A percentile compares a stretch with the other conserved stretches of the same genome.
phyloP scores from a whole-genome alignment of 192 early-diverging fungal species.

The Coemansia sp. region DNA sequence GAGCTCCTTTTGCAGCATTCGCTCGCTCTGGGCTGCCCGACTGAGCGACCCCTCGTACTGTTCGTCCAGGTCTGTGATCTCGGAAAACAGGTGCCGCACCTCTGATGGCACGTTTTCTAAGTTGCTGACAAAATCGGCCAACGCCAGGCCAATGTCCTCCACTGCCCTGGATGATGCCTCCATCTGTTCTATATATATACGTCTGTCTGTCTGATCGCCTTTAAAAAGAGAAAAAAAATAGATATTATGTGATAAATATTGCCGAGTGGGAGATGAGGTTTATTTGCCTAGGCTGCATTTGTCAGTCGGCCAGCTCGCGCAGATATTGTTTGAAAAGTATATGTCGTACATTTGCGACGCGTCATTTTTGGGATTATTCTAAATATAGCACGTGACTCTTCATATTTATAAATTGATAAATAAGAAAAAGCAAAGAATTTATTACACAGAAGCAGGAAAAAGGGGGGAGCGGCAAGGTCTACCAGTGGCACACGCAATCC shows the following conservation, averaged over 20 bases:
- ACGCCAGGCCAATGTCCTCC: constrained; percentile 52
- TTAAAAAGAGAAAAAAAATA: too few species aligned
- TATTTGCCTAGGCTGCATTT: too few species aligned
- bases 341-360: too few species aligned
- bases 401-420: background rate
- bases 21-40: constrained; percentile 26
- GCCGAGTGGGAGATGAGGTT: too few species aligned
- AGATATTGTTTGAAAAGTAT: too few species aligned
- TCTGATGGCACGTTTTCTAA: constrained; percentile 54
- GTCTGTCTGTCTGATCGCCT: too few species aligned
- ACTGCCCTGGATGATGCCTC: background rate
- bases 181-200: too few species aligned
- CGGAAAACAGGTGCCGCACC: constrained; percentile 45
- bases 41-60: constrained; percentile 41
- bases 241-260: too few species aligned
- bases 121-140: constrained; percentile 55
- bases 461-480: background rate
- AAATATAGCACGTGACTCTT: too few species aligned
- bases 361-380: too few species aligned
- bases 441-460: background rate
- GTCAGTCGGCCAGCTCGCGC: too few species aligned
- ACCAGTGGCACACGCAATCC: too few species aligned
- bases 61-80: constrained; percentile 51
- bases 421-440: background rate
- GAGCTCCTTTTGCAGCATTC: constrained; percentile 24